A percentile compares a stretch with the other conserved stretches of the same genome.
phyloP scores from a whole-genome alignment of 2,329 filamentous ascomycete species.

The Didymella segeticola region DNA sequence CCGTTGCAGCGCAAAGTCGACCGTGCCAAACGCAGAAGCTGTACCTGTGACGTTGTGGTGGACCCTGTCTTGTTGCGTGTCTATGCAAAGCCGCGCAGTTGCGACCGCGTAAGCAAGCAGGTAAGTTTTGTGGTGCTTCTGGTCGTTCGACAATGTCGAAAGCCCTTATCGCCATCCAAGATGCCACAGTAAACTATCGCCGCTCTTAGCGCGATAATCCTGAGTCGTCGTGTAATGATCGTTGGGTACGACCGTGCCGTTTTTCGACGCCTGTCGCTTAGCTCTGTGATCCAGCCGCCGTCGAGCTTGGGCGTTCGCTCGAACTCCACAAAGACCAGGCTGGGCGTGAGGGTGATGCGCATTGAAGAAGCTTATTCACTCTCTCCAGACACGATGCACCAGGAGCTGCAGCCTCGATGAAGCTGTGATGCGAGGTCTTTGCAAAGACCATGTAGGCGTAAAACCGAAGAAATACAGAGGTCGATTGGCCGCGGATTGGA shows the following conservation, averaged over 20 bases:
- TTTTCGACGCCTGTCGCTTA: conserved; percentile 12
- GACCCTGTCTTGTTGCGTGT: background rate
- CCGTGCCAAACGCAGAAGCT: background rate
- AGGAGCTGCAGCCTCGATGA: background rate
- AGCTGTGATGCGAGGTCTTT: background rate
- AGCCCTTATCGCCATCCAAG: background rate
- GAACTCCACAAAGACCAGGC: background rate
- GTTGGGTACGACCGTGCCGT: conserved; percentile 10
- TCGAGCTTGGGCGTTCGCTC: conserved; percentile 4
- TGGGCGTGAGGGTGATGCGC: background rate
- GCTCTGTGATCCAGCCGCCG: conserved; percentile 13
- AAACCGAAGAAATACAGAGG: background rate
- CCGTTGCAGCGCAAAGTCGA: background rate
- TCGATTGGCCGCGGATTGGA: background rate
- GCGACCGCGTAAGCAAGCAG: background rate
- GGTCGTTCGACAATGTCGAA: background rate
- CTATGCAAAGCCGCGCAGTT: background rate
- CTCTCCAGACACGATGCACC: background rate
- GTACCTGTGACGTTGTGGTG: conserved; percentile 2
- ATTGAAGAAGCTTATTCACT: background rate
- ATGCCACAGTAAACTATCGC: background rate
- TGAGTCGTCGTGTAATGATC: conserved; percentile 6
- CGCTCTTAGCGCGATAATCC: background rate
- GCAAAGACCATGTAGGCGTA: background rate
- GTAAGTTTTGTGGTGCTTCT: background rate